Evolutionary conservation across 2,329 filamentous ascomycete genomes (phyloP).

Genomic region (Colletotrichum filicis): DNA sequence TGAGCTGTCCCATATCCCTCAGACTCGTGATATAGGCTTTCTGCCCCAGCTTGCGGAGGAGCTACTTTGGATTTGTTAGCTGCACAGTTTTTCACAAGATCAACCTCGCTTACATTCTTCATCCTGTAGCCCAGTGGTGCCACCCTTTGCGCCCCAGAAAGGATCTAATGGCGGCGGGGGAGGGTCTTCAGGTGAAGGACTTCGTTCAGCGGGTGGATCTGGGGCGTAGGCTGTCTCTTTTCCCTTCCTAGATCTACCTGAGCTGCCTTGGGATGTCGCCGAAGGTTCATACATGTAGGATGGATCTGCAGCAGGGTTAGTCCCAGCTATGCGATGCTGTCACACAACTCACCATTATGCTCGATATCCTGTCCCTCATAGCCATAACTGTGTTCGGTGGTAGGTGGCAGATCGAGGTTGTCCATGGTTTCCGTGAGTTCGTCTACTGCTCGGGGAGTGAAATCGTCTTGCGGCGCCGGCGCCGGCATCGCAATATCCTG

Average conservation of each 20-base stretch:
- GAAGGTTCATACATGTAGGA: constrained; percentile 1
- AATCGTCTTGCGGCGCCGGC: constrained; percentile 31
- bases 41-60: not conserved
- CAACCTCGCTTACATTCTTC: not conserved
- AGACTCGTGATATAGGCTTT: not conserved
- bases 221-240: constrained; percentile 9
- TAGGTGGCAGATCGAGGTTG: constrained; percentile 8
- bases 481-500: constrained; percentile 24
- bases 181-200: not conserved
- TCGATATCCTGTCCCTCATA: not conserved
- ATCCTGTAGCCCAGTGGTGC: not conserved
- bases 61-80: not conserved
- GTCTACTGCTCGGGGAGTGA: constrained; percentile 41
- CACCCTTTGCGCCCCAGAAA: constrained; percentile 17
- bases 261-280: not conserved
- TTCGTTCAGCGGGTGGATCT: constrained; percentile 10
- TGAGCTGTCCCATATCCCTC: not conserved
- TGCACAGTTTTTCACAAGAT: not conserved
- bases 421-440: constrained; percentile 33
- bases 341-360: not conserved
- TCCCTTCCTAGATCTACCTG: constrained; percentile 19
- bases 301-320: constrained; percentile 7
- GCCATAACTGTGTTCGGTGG: constrained; percentile 8
- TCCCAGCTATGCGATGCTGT: not conserved
- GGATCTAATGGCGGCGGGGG: constrained; percentile 11